Evolutionary conservation across 169 alveolate species (phyloP), one percentile per base, ranked within the genome.

Genomic region (Ichthyophthirius multifiliis): DNA sequence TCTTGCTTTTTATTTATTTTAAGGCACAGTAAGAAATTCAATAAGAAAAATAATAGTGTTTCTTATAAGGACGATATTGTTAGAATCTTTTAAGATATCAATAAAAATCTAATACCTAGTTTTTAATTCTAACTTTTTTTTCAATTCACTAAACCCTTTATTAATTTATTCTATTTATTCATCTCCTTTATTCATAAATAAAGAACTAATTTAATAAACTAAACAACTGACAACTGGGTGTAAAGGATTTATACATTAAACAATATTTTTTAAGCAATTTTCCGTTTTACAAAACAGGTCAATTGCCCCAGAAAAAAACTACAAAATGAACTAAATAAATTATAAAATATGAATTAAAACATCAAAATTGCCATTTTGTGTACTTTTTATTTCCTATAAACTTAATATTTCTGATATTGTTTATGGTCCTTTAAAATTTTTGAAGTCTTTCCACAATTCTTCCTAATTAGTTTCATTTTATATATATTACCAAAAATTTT

Each of bases 401-500:
- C 71, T 55, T 10, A 55, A 27, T 10, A 55, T 55, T 10, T 55
- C 71, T 10, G 31, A 27, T 39, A 55, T 27, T 20, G 31, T 55
- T 27, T 55, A 27, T 3, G 71, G 71, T 2, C 71, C 71, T 27
- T 23, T 55, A 23, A 27, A 55, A 55, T 55, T 55, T 39, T 55
- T 55, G 31, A 55, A 55, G 39, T 55, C 71, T 55, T 55, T 55
- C 71, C 71, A 55, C 13, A 55, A 55, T 16, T 55, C 71, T 27
- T 55, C 31, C 16, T 20, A 55, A 13, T 55, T 27, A 10, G 43
- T 16, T 10, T 55, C 71, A 10, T 2, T 10, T 55, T 55, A 16
- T 13, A 55, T 55, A 13, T 20, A 20, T 7, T 55, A 10, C 7
- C 23, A 55, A 13, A 55, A 55, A 27, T 55, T 55, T n/a, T 55